Base-by-base conservation (phyloP, 2,329 filamentous ascomycete species). In the Talaromyces sp. region DNA sequence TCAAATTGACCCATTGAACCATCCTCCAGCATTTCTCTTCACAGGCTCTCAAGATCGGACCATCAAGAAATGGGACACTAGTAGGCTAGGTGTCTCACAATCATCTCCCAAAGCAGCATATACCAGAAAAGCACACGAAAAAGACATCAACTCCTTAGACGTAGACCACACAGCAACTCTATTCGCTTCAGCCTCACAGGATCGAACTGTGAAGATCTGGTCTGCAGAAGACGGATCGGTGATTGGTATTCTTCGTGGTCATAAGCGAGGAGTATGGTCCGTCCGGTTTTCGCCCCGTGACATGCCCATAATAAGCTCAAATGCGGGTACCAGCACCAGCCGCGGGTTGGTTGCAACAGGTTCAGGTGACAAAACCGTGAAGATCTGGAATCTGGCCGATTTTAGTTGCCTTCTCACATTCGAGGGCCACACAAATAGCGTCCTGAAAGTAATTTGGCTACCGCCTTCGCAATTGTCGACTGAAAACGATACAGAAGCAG, bases 151-250 rank as follows among this genome's bases (percentile, higher is more conserved):
- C 67, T 91, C 94, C 2, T 83, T 99, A 53, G 91, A 95, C 63
- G 81, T 94, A 10, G 89, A 91, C 63, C 82, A 85, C 21, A 80
- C 83, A 1, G 84, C 84, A 4, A 84, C 86, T n/a, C 76, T 97
- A 1, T 97, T 99, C 69, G 95, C 93, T 2, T 97, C 94, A 1
- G 93, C 94, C 31, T 97, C 93, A 5, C 94, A 99, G 75, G 94
- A 99, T 72, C 89, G 91, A 64, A 95, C 91, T 0, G 91, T 97
- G 64, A 99, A 97, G 77, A 94, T 99, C 60, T 99, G 93, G 89
- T 94, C 92, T 7, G 81, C 88, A 6, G 87, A 92, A 64, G 89
- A 94, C 70, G 92, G 95, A 19, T 91, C 97, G 66, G 89, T 92
- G 0, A 85, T 94, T 62, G 95, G 94, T 63, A 91, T 99, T 33